A percentile compares a stretch with the other conserved stretches of the same genome.
These are phyloP conservation scores for Phytophthora nicotianae DNA, from an alignment of 352 stramenopile genomes.

Conservation along the genomic window DNA sequence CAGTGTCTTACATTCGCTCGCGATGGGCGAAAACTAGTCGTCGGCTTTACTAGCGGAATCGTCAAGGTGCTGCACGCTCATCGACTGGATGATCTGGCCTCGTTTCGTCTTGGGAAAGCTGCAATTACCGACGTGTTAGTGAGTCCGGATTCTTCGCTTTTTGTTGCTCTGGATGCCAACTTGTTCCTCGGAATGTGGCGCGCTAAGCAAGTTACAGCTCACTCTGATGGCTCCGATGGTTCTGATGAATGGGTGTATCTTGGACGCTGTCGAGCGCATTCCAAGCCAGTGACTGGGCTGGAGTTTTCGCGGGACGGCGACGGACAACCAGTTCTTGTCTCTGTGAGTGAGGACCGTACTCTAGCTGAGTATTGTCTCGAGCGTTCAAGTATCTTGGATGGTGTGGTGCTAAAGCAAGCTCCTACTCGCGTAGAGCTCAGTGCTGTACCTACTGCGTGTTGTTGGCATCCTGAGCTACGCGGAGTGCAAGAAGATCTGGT, in stretches of 20 bases:
- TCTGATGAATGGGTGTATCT: constrained; percentile 83
- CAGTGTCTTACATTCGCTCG: constrained; percentile 85
- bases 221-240: constrained; percentile 12
- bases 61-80: constrained; percentile 87
- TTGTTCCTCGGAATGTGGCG: constrained; percentile 83
- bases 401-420: constrained; percentile 78
- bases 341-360: constrained; percentile 84
- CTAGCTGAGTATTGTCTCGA: constrained; percentile 91
- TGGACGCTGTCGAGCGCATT: constrained; percentile 76
- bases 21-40: constrained; percentile 76
- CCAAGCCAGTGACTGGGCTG: constrained; percentile 85
- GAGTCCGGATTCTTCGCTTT: constrained; percentile 68
- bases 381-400: constrained; percentile 83
- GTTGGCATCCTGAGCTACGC: constrained; percentile 89
- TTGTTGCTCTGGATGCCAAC: constrained; percentile 80
- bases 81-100: constrained; percentile 75
- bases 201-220: constrained; percentile 39
- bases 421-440: constrained; percentile 86
- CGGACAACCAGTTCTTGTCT: constrained; percentile 81
- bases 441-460: constrained; percentile 84
- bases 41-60: constrained; percentile 87
- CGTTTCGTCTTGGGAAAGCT: constrained; percentile 69
- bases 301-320: constrained; percentile 85
- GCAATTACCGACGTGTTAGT: constrained; percentile 84
- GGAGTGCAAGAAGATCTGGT: constrained; percentile 88